These are phyloP conservation scores for Scalesia atractyloides DNA, from an alignment of 129 eudicot species.

Conservation along the genomic window DNA sequence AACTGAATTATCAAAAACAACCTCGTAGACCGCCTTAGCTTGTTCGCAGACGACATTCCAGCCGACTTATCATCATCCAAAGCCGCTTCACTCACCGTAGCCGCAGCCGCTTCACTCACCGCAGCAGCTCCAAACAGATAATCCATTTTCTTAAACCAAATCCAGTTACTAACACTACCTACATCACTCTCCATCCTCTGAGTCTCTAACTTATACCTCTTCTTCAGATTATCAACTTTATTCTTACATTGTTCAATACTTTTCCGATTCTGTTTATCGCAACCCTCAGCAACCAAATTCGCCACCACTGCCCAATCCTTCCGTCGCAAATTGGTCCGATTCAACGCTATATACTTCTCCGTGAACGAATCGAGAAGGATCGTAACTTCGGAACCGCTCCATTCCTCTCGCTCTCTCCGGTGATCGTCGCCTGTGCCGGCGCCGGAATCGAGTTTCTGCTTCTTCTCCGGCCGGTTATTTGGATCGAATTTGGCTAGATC, in stretches of 20 bases:
- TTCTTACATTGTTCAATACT: conserved; percentile 52
- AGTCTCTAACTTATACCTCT: conserved; percentile 41
- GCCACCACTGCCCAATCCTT: conserved; percentile 47
- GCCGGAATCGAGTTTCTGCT: conserved; percentile 30
- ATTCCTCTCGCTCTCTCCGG: conserved; percentile 47
- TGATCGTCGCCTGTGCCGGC: conserved; percentile 22
- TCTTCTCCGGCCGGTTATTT: conserved; percentile 33
- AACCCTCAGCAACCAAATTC: conserved; percentile 28
- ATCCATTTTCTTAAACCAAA: conserved; percentile 41
- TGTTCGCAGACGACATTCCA: conserved; percentile 23
- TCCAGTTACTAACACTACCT: conserved; percentile 31
- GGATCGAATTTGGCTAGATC: conserved; percentile 17
- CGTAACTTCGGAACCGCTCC: conserved; percentile 29
- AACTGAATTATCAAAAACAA: too few relatives aligned
- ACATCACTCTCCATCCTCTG: conserved; percentile 36
- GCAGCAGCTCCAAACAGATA: conserved; percentile 15
- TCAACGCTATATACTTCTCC: conserved; percentile 38
- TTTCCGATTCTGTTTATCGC: conserved; percentile 34
- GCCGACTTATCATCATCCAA: conserved; percentile 37
- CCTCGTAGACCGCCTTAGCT: conserved; percentile 39
- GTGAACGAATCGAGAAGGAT: conserved; percentile 38
- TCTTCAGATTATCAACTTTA: conserved; percentile 52
- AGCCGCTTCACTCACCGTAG: conserved; percentile 18
- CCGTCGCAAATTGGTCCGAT: conserved; percentile 31
- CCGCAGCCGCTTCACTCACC: too few relatives aligned